Conservation (phyloP, 2,329 filamentous ascomycete genomes). For the Aspergillus candidus region DNA sequence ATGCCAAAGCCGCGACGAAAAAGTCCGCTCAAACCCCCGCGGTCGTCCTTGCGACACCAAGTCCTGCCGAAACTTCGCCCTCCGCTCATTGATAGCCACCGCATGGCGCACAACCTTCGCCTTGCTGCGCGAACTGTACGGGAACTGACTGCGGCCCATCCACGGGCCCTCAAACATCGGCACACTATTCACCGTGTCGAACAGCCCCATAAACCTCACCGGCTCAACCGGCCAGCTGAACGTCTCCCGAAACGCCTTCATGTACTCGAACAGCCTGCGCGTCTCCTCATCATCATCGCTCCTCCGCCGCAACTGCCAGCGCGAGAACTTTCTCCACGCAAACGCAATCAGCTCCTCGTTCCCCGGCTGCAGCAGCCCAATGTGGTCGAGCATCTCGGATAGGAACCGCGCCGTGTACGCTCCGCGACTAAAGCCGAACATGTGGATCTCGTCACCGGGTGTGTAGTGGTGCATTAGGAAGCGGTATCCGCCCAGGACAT, state of each 20-base stretch:
- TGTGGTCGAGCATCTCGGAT: not conserved
- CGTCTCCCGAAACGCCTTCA: not conserved
- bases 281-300: no score
- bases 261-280: not conserved
- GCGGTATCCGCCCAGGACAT: not conserved
- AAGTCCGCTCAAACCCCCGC: no score
- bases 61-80: constrained; percentile 3
- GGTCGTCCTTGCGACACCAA: not conserved
- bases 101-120: not conserved
- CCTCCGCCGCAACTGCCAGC: no score
- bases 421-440: constrained; percentile 5
- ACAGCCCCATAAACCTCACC: constrained; percentile 9
- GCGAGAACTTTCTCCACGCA: not conserved
- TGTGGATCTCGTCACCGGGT: constrained; percentile 1
- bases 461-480: not conserved
- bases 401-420: constrained; percentile 5
- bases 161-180: constrained; percentile 6
- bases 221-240: not conserved
- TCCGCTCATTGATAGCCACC: constrained; percentile 1
- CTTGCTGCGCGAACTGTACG: no score
- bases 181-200: constrained; percentile 10
- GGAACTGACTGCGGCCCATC: not conserved
- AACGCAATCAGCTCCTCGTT: not conserved
- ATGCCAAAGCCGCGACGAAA: no score
- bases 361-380: not conserved